phyloP scores from a whole-genome alignment of 225 moss, liverwort and hornwort species.

The Sphagnum contortum region DNA sequence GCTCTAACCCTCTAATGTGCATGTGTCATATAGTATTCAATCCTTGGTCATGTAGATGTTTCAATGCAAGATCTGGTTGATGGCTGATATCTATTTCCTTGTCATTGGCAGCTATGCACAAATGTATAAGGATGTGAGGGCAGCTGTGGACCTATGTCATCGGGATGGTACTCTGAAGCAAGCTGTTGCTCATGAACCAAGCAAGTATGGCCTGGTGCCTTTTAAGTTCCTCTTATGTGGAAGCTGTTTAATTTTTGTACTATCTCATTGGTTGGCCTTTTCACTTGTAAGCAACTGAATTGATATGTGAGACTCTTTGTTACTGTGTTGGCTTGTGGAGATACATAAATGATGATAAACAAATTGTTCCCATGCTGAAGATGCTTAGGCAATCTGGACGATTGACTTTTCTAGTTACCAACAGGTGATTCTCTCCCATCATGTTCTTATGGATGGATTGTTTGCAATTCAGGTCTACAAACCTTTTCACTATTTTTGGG shows the following conservation, averaged over 20 bases:
- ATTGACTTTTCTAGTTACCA: constrained; percentile 85
- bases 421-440: constrained; percentile 38
- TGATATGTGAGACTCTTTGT: too few relatives aligned
- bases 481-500: too few relatives aligned
- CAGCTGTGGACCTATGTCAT: constrained; percentile 87
- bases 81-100: background rate
- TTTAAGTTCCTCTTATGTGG: background rate
- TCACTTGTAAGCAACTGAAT: too few relatives aligned
- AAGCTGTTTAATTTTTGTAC: too few relatives aligned
- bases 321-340: constrained; percentile 16
- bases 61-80: too few relatives aligned
- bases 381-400: constrained; percentile 90
- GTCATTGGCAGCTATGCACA: constrained; percentile 55
- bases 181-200: constrained; percentile 83
- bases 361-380: constrained; percentile 78
- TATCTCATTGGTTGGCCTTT: too few relatives aligned
- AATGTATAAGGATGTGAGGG: constrained; percentile 75
- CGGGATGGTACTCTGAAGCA: constrained; percentile 86
- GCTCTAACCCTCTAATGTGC: too few relatives aligned
- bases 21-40: too few relatives aligned
- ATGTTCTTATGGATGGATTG: background rate
- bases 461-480: too few relatives aligned
- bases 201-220: constrained; percentile 40
- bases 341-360: constrained; percentile 77
- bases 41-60: too few relatives aligned